Percentiles rank a stretch among this genome's conserved stretches.
Conservation (phyloP, 805 yeast genomes). For the Starmera amethionina region DNA sequence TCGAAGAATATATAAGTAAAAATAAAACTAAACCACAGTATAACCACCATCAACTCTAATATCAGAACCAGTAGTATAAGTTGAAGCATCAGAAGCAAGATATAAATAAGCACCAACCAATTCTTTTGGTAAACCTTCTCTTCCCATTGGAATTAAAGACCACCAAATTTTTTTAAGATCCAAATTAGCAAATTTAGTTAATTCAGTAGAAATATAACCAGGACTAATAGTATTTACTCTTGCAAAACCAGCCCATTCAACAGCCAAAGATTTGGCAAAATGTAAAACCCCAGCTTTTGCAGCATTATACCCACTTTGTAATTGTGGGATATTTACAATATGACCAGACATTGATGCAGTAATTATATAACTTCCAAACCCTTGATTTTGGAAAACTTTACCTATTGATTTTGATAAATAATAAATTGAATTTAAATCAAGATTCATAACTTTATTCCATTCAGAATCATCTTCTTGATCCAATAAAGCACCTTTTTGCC, state of each 20-base stretch:
- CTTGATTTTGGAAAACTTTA: conserved; percentile 59
- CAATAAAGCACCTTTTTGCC: conserved; percentile 56
- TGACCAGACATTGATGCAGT: conserved; percentile 90
- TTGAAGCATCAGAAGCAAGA: conserved; percentile 72
- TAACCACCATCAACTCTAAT: conserved; percentile 78
- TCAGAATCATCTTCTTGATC: conserved; percentile 35
- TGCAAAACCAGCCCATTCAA: conserved; percentile 82
- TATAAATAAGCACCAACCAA: conserved; percentile 73
- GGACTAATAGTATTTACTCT: conserved; percentile 81
- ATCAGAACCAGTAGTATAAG: conserved; percentile 73
- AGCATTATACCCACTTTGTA: conserved; percentile 80
- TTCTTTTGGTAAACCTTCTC: conserved; percentile 67
- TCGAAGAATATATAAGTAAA: too few species aligned
- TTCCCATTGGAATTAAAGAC: conserved; percentile 51
- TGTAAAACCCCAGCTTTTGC: conserved; percentile 81
- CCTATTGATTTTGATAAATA: conserved; percentile 75
- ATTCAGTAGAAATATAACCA: conserved; percentile 73
- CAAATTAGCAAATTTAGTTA: conserved; percentile 38
- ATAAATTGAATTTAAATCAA: conserved; percentile 74
- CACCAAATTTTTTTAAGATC: conserved; percentile 41
- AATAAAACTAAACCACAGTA: conserved; percentile 10
- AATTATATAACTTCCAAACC: conserved; percentile 68
- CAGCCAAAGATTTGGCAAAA: conserved; percentile 66
- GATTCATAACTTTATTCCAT: conserved; percentile 66
- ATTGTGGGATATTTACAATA: conserved; percentile 80